Evolutionary conservation across 2,329 filamentous ascomycete species (phyloP).

Genomic region (Penicillium thymicola): DNA sequence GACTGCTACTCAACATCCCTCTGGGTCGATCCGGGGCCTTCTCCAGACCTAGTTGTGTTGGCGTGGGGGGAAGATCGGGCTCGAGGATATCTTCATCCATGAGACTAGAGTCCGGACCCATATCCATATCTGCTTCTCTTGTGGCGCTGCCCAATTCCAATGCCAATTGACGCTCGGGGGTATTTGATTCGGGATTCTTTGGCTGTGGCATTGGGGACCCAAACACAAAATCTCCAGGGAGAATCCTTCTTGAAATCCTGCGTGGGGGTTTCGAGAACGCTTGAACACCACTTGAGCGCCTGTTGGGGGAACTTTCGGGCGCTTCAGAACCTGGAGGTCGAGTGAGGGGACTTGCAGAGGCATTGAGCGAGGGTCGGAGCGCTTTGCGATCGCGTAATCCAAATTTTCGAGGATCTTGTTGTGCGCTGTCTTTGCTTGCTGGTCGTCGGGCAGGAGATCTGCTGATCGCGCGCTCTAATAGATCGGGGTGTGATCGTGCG

Average conservation of each 20-base stretch:
- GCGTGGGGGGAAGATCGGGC: constrained; percentile 60
- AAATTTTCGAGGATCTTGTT: constrained; percentile 22
- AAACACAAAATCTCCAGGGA: constrained; percentile 29
- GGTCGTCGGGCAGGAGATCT: constrained; percentile 36
- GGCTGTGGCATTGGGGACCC: constrained; percentile 24
- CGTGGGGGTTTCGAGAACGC: constrained; percentile 38
- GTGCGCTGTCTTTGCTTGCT: constrained; percentile 13
- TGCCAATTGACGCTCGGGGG: constrained; percentile 34
- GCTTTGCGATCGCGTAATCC: constrained; percentile 39
- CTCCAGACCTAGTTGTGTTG: constrained; percentile 40
- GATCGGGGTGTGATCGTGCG: constrained; percentile 58
- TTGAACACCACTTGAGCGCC: constrained; percentile 31
- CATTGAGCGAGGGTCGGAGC: constrained; percentile 34
- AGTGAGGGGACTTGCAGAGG: constrained; percentile 27
- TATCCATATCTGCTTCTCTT: constrained; percentile 18
- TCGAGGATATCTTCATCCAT: constrained; percentile 46
- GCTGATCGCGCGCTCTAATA: constrained; percentile 49
- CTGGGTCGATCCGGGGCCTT: constrained; percentile 32
- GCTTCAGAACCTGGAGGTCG: constrained; percentile 12
- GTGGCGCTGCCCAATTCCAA: constrained; percentile 33
- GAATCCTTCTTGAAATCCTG: constrained; percentile 34
- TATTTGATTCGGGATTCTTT: constrained; percentile 15
- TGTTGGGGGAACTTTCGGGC: constrained; percentile 24
- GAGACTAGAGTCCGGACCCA: constrained; percentile 18
- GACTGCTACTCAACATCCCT: constrained; percentile 37